Conservation (phyloP, 2,329 filamentous ascomycete species). For the Bipolaris gigantea region DNA sequence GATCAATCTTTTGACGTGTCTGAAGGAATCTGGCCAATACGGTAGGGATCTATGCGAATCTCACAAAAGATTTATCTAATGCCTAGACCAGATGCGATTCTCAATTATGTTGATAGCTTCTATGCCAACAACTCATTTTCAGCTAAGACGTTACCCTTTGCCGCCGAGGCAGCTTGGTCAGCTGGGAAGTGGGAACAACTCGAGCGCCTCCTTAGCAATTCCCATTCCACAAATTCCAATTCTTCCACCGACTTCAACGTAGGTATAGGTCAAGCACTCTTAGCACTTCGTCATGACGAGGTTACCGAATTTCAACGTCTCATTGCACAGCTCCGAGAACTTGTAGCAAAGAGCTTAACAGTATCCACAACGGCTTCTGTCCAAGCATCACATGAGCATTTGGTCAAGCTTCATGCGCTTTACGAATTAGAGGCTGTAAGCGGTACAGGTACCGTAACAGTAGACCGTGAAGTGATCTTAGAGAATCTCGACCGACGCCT, state of each 20-base stretch:
- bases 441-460: conserved; percentile 39
- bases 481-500: conserved; percentile 72
- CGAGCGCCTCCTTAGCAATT: conserved; percentile 59
- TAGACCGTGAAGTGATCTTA: conserved; percentile 47
- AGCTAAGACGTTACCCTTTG: conserved; percentile 71
- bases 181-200: conserved; percentile 80
- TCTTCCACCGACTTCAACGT: conserved; percentile 74
- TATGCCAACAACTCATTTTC: conserved; percentile 44
- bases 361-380: conserved; percentile 77
- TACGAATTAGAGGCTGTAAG: conserved; percentile 83
- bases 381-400: conserved; percentile 78
- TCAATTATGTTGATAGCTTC: conserved; percentile 85
- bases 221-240: conserved; percentile 45
- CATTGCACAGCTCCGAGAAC: conserved; percentile 67
- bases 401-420: conserved; percentile 84
- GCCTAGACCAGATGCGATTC: conserved; percentile 66
- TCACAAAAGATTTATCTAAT: conserved; percentile 22
- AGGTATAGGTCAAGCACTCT: conserved; percentile 69
- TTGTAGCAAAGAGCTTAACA: conserved; percentile 74
- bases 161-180: conserved; percentile 89
- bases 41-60: conserved; percentile 54
- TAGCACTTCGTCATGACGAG: conserved; percentile 60
- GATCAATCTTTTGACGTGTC: conserved; percentile 79
- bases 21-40: conserved; percentile 95
- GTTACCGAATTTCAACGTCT: conserved; percentile 57